Conservation (phyloP, 352 stramenopile genomes). For the Plasmopara viticola region DNA sequence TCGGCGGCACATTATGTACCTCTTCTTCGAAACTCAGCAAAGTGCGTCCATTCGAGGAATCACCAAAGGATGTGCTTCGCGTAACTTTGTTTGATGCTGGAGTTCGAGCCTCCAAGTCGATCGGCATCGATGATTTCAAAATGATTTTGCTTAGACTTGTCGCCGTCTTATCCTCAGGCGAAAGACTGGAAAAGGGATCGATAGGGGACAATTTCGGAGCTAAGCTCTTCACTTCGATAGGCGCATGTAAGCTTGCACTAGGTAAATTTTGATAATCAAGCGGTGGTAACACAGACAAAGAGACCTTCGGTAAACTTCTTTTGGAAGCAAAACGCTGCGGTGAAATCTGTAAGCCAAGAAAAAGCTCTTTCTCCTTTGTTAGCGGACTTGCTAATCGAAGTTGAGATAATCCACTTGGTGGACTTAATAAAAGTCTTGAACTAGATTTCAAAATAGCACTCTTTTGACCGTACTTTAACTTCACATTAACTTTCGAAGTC, state of each 20-base stretch:
- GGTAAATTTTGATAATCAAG: conserved; percentile 16
- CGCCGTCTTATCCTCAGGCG: conserved; percentile 27
- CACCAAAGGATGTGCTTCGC: too few species aligned
- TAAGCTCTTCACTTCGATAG: conserved; percentile 1
- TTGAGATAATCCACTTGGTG: conserved; percentile 15
- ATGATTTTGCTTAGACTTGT: conserved; percentile 4
- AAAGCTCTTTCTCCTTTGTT: conserved; percentile 31
- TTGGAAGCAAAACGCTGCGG: conserved; percentile 51
- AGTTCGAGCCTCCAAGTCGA: conserved; percentile 2
- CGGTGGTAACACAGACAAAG: conserved; percentile 34
- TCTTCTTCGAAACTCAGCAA: too few species aligned
- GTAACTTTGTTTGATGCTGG: conserved; percentile 1
- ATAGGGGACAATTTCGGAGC: conserved; percentile 27
- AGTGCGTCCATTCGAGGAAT: too few species aligned
- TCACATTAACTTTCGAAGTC: conserved; percentile 11
- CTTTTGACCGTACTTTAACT: conserved; percentile 11
- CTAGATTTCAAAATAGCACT: conserved; percentile 7
- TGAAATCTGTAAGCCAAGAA: conserved; percentile 7
- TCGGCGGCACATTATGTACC: too few species aligned
- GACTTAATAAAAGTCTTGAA: conserved; percentile 29
- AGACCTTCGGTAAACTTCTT: conserved; percentile 38
- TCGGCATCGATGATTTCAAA: neutral
- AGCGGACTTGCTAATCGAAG: conserved; percentile 47
- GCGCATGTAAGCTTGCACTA: conserved; percentile 7
- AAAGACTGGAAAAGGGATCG: conserved; percentile 64